Evolutionary conservation across 202 grass and related monocot species (phyloP), one percentile per base, ranked within the genome.

Genomic region (Hordeum pubiflorum): DNA sequence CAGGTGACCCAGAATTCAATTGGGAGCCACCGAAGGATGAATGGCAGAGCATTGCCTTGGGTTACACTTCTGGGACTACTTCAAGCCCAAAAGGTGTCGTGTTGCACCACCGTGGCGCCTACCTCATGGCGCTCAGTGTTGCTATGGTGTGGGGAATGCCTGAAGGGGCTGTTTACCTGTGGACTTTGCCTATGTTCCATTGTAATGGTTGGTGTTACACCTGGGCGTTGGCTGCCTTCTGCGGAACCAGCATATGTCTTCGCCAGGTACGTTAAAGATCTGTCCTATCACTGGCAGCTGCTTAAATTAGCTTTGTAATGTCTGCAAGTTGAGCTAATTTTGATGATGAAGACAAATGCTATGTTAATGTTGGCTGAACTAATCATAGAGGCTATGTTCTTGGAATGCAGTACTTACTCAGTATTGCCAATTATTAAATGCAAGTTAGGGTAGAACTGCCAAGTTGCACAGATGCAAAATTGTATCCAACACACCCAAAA

Each of bases 161-260:
- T 55, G 86, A 84, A 38, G 84, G 87, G 9, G 63, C 90, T 4
- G 34, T 94, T 40, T 98, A 94, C 40, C 40, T 94, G 48, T 98
- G 95, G 95, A 98, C 95, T 80, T 23, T 98, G 68, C 95, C 92
- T 3, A 93, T 94, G 95, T 98, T 98, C 74, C 95, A 98, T 55
- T 98, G 95, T 21, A 98, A 98, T 74, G 95, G 95, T 11, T 94
- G 95, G 95, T 97, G 92, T 44, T 89, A 89, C 7, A 82, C 92
- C 15, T 97, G 95, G 95, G 72, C 87, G 0, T 26, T 98, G 57
- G 95, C 95, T 15, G 95, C 92, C 1, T 48, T 90, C 36, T 88
- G 95, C 22, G 90, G 95, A 81, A 98, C 92, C 59, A 98, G 77
- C 71, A 89, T 97, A 67, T 98, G 95, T 79, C 83, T 97, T 82